phyloP scores from a whole-genome alignment of 768 basidiomycete species.

The Calocera viscosa region DNA sequence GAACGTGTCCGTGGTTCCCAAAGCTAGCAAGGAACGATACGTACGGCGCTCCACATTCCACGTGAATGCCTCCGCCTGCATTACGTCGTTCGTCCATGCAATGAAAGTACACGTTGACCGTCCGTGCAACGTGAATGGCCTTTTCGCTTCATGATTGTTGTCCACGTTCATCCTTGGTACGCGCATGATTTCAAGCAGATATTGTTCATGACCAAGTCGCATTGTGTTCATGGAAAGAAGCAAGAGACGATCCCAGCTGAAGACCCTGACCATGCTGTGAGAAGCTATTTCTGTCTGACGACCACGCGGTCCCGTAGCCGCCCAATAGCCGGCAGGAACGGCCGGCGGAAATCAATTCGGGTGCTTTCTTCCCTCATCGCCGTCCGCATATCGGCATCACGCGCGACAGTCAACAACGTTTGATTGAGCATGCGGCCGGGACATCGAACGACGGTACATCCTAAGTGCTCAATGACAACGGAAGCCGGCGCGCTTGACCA shows the following conservation, averaged over 20 bases:
- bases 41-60: neutral
- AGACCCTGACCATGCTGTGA: neutral
- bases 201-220: neutral
- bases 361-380: neutral
- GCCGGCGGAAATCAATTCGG: neutral
- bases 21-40: neutral
- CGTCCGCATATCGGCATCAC: neutral
- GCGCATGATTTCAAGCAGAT: neutral
- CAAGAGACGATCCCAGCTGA: neutral
- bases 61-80: neutral
- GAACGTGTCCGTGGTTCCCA: neutral
- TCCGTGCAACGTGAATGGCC: neutral
- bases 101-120: neutral
- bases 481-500: no score
- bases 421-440: neutral
- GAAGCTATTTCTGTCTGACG: neutral
- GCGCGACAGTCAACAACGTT: neutral
- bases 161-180: neutral
- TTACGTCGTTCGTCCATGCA: neutral
- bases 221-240: neutral
- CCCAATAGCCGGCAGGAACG: neutral
- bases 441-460: neutral
- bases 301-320: neutral
- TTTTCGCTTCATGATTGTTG: neutral
- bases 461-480: neutral